A percentile compares a stretch with the other conserved stretches of the same genome.
Evolutionary conservation across 2,329 filamentous ascomycete genomes (phyloP).

Genomic region (Exophiala spinifera): DNA sequence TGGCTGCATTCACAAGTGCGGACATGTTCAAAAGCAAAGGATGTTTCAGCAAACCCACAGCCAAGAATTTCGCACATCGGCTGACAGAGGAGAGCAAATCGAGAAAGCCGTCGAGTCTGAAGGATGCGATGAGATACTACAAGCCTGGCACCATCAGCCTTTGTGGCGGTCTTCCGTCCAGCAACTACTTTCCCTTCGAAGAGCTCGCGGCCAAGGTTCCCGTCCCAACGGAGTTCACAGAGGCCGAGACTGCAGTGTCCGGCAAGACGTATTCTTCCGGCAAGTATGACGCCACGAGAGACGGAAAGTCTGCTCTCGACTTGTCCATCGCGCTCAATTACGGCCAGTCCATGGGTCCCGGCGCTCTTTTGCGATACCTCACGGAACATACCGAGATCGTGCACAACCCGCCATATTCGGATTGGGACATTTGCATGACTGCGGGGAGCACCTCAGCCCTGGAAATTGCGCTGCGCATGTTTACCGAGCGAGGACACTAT

Average conservation of each 20-base stretch:
- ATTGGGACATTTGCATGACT: constrained; percentile 83
- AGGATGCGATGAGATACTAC: constrained; percentile 74
- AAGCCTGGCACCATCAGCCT: constrained; percentile 83
- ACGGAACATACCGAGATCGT: constrained; percentile 95
- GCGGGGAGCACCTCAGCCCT: constrained; percentile 82
- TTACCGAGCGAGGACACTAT: constrained; percentile 71
- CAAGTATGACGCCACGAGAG: constrained; percentile 72
- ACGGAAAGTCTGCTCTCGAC: constrained; percentile 63
- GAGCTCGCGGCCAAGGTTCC: constrained; percentile 73
- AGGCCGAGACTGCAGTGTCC: constrained; percentile 60
- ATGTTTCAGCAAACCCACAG: constrained; percentile 63
- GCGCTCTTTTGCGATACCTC: constrained; percentile 83
- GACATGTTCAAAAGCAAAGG: constrained; percentile 30
- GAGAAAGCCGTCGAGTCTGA: constrained; percentile 66
- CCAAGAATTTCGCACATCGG: constrained; percentile 74
- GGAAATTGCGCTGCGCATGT: constrained; percentile 79
- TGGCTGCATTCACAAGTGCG: constrained; percentile 25
- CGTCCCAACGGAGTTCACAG: constrained; percentile 64
- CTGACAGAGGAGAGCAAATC: constrained; percentile 62
- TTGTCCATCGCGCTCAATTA: constrained; percentile 91
- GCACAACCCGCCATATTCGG: constrained; percentile 78
- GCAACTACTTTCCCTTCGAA: constrained; percentile 90
- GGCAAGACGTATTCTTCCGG: constrained; percentile 65
- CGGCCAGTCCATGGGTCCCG: constrained; percentile 78
- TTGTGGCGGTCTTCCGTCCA: constrained; percentile 76